phyloP scores from a whole-genome alignment of 106 monocot species.

The Dendrobium huoshanense region DNA sequence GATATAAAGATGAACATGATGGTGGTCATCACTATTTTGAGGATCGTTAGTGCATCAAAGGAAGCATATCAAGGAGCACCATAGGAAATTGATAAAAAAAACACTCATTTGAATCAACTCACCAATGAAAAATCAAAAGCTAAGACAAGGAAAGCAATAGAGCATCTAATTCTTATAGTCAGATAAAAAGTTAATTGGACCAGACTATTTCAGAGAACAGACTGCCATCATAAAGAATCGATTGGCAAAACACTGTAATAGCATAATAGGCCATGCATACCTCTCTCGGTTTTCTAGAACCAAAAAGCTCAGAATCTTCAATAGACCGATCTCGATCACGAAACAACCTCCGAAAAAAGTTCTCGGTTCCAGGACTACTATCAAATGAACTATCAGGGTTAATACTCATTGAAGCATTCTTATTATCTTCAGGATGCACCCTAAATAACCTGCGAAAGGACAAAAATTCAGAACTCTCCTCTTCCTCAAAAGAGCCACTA shows the following conservation, averaged over 20 bases:
- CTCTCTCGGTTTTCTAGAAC: slow-evolving; percentile 67
- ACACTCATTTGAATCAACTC: background rate
- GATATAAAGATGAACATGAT: background rate
- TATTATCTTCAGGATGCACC: slow-evolving; percentile 76
- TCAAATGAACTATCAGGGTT: slow-evolving; percentile 28
- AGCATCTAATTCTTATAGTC: background rate
- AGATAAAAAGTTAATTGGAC: background rate
- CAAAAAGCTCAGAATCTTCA: slow-evolving; percentile 91
- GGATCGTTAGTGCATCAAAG: background rate
- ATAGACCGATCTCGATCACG: slow-evolving; percentile 86
- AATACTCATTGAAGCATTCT: slow-evolving; percentile 40
- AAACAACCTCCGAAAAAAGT: slow-evolving; percentile 81
- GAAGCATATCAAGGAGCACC: background rate
- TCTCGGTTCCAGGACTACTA: slow-evolving; percentile 91
- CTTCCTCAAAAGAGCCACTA: slow-evolving; percentile 44
- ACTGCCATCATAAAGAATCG: background rate
- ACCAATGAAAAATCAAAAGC: background rate
- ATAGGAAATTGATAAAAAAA: background rate
- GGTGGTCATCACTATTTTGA: background rate
- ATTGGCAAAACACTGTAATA: background rate
- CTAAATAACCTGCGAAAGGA: slow-evolving; percentile 86
- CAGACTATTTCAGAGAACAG: background rate
- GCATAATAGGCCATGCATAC: slow-evolving; percentile 20
- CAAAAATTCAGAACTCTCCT: slow-evolving; percentile 78
- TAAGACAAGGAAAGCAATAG: background rate